Evolutionary conservation across 108 stramenopile species (phyloP).

Genomic region (Conticribra guillardii): DNA sequence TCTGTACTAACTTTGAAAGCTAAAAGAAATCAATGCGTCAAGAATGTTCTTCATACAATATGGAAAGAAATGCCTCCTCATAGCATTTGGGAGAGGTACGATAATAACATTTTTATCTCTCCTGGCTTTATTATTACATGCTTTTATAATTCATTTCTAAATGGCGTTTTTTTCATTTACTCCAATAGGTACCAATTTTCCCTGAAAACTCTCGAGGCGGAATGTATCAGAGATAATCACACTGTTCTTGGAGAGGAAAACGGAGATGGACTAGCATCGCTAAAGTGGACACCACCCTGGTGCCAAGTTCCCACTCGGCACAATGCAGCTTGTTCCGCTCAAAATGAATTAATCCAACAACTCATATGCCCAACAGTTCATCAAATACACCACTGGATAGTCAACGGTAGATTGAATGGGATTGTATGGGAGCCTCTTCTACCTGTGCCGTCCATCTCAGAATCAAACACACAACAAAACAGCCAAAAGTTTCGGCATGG

Average conservation of each 20-base stretch:
- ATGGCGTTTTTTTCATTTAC: too few species aligned
- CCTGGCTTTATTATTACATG: too few species aligned
- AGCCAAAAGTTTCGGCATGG: slow-evolving; percentile 24
- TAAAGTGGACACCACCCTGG: neutral
- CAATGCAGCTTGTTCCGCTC: neutral
- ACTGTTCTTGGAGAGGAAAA: neutral
- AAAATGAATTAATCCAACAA: slow-evolving; percentile 9
- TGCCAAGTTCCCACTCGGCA: neutral
- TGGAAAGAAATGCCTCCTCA: slow-evolving; percentile 65
- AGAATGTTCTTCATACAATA: slow-evolving; percentile 20
- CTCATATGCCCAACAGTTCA: slow-evolving; percentile 27
- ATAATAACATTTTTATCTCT: too few species aligned
- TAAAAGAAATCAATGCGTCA: slow-evolving; percentile 25
- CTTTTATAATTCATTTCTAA: too few species aligned
- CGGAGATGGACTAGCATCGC: neutral
- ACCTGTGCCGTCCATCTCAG: slow-evolving; percentile 29
- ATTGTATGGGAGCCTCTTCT: slow-evolving; percentile 43
- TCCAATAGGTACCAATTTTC: slow-evolving; percentile 46
- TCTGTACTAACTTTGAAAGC: neutral
- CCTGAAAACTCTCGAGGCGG: slow-evolving; percentile 44
- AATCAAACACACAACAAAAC: neutral
- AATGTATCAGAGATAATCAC: slow-evolving; percentile 27
- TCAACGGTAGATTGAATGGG: slow-evolving; percentile 11
- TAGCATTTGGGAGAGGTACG: slow-evolving; percentile 56
- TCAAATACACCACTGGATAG: slow-evolving; percentile 24